Conservation (phyloP, 805 yeast species). For the Dipodascopsis uninucleata region DNA sequence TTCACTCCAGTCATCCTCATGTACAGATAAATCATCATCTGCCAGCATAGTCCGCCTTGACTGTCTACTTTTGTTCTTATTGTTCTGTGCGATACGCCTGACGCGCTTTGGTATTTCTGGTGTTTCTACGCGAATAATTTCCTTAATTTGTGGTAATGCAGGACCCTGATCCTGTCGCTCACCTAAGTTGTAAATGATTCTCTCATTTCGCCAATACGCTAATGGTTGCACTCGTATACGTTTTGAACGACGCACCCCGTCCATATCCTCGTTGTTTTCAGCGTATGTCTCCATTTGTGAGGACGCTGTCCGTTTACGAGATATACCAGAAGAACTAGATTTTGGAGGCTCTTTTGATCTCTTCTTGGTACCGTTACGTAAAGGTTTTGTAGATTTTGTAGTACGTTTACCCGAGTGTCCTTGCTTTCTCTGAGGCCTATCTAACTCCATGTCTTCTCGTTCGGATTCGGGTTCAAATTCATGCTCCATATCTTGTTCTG, state of each 20-base stretch:
- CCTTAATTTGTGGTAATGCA: constrained; percentile 32
- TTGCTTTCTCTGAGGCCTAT: constrained; percentile 1
- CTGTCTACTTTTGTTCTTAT: constrained; percentile 1
- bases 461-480: background rate
- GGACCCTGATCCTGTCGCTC: constrained; percentile 20
- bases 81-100: background rate
- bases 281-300: background rate
- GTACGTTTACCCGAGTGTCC: too few species aligned
- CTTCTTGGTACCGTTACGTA: too few species aligned
- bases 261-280: constrained; percentile 4
- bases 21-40: constrained; percentile 7
- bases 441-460: background rate
- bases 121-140: constrained; percentile 31
- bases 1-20: constrained; percentile 15
- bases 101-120: constrained; percentile 39
- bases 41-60: background rate
- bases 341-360: too few species aligned
- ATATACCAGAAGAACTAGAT: too few species aligned
- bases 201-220: constrained; percentile 82
- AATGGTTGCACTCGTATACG: constrained; percentile 67
- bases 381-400: too few species aligned
- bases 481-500: constrained; percentile 4
- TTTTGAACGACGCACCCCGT: constrained; percentile 51
- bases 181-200: constrained; percentile 52
- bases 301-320: too few species aligned